phyloP scores from a whole-genome alignment of 2,329 filamentous ascomycete species.

The Orbilia oligospora region DNA sequence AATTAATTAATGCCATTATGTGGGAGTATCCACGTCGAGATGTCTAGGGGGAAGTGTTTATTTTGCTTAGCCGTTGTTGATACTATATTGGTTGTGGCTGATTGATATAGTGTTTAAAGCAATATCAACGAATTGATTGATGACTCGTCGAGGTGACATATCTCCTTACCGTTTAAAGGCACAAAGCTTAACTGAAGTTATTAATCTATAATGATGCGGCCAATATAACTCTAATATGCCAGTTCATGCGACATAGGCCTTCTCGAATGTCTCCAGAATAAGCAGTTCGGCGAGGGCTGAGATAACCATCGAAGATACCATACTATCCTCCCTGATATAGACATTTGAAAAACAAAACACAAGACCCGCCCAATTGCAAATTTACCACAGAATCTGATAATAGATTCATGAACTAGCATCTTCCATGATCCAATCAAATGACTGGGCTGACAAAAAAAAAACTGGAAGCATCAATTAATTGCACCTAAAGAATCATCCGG shows the following conservation, averaged over 20 bases:
- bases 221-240: conserved; percentile 4
- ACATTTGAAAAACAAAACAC: conserved; percentile 5
- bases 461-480: not conserved
- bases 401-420: conserved; percentile 16
- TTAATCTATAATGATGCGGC: conserved; percentile 4
- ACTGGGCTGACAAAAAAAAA: conserved; percentile 12
- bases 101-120: not conserved
- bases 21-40: conserved; percentile 2
- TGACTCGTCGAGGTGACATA: not conserved
- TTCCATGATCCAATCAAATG: conserved; percentile 23
- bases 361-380: not conserved
- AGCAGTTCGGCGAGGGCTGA: conserved; percentile 23
- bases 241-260: conserved; percentile 25
- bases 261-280: conserved; percentile 41
- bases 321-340: not conserved
- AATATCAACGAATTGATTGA: not conserved
- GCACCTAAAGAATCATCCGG: conserved; percentile 35
- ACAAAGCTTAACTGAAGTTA: conserved; percentile 8
- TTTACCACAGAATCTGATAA: conserved; percentile 17
- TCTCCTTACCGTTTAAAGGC: not conserved
- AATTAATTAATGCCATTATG: not conserved
- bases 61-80: not conserved
- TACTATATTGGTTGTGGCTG: conserved; percentile 41
- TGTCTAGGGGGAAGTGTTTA: conserved; percentile 7
- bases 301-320: not conserved